phyloP scores from a whole-genome alignment of 805 yeast species.

The Yarrowia osloensis region DNA sequence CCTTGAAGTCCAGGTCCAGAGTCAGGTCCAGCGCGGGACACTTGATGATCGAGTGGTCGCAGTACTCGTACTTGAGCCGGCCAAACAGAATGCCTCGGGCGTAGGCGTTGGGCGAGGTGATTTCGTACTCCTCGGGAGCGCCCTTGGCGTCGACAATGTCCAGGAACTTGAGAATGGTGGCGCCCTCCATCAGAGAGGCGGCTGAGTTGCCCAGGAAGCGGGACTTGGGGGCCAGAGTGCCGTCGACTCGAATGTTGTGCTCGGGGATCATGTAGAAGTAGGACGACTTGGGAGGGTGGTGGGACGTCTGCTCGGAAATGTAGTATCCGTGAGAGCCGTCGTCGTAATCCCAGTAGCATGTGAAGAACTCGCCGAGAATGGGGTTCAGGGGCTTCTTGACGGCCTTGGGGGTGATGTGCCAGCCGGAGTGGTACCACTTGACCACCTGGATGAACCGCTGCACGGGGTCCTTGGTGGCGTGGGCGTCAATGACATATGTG shows the following conservation, averaged over 20 bases:
- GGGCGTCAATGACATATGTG: conserved; percentile 69
- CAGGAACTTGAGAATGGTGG: conserved; percentile 67
- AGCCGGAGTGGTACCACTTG: conserved; percentile 89
- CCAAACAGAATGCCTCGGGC: conserved; percentile 94
- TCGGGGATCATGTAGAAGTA: conserved; percentile 88
- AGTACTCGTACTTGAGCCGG: conserved; percentile 82
- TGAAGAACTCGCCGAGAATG: conserved; percentile 85
- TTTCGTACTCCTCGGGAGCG: conserved; percentile 66
- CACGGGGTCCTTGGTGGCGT: conserved; percentile 56
- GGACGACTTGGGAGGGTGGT: conserved; percentile 97
- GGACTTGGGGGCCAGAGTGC: conserved; percentile 83
- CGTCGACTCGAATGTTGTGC: conserved; percentile 80
- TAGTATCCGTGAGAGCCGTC: conserved; percentile 73
- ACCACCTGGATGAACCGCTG: conserved; percentile 73
- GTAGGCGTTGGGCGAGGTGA: conserved; percentile 95
- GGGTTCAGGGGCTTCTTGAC: conserved; percentile 97
- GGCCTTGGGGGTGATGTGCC: conserved; percentile 99
- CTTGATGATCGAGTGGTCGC: conserved; percentile 82
- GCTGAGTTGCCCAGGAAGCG: conserved; percentile 92
- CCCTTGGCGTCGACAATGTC: conserved; percentile 53
- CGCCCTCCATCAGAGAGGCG: conserved; percentile 96
- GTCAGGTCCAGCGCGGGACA: conserved; percentile 59
- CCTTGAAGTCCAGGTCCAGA: conserved; percentile 89
- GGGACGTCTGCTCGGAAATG: conserved; percentile 91
- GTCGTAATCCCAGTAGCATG: conserved; percentile 89